Percentiles rank a stretch among this genome's conserved stretches.
phyloP scores from a whole-genome alignment of 139 green algal genomes.

The Nannochloris sp. region DNA sequence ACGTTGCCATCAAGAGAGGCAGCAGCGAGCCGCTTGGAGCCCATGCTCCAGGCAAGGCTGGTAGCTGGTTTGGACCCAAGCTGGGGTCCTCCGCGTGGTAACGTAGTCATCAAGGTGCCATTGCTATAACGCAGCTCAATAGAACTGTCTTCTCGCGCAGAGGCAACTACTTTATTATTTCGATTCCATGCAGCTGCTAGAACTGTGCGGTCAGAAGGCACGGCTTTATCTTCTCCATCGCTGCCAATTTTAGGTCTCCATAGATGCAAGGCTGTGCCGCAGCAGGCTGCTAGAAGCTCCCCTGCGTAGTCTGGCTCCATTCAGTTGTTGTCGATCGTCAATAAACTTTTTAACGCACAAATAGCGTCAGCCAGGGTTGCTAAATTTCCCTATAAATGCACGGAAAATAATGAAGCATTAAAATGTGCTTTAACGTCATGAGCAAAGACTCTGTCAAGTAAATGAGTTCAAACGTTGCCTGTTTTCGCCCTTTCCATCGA shows the following conservation, averaged over 20 bases:
- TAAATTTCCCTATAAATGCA: no score
- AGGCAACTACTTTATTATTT: slow-evolving; percentile 37
- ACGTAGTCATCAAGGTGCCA: slow-evolving; percentile 15
- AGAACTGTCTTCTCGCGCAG: slow-evolving; percentile 7
- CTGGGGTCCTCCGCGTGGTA: neutral
- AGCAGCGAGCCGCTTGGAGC: slow-evolving; percentile 29
- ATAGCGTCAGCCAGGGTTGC: no score
- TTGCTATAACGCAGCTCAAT: slow-evolving; percentile 18
- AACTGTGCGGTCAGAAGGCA: neutral
- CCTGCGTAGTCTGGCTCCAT: slow-evolving; percentile 3
- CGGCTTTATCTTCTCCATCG: neutral
- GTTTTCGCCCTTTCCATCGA: no score
- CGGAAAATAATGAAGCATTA: no score
- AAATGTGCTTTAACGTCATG: no score
- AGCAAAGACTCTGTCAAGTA: no score
- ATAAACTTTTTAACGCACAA: no score
- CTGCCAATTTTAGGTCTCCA: neutral
- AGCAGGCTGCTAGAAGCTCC: neutral
- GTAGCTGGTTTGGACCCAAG: neutral
- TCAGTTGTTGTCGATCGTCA: no score
- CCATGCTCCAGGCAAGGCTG: slow-evolving; percentile 19
- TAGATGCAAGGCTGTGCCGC: neutral
- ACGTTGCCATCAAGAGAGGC: slow-evolving; percentile 4
- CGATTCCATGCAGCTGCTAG: slow-evolving; percentile 18
- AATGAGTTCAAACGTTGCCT: no score